Conservation (phyloP, 345 rosid species). For the Corchorus olitorius region DNA sequence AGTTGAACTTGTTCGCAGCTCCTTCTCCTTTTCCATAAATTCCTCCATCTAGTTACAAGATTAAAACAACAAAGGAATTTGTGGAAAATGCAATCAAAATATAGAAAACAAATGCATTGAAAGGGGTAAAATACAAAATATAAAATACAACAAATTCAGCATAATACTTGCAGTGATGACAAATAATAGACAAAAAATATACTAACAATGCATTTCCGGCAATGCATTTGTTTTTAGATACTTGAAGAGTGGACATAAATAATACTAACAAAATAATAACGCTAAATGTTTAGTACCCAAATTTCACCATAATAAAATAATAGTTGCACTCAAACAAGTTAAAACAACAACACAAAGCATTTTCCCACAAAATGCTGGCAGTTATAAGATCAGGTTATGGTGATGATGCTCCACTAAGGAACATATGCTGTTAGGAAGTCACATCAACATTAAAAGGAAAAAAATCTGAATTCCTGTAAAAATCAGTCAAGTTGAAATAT, state of each 20-base stretch:
- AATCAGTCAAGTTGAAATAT: background rate
- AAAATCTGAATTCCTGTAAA: background rate
- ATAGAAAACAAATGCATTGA: background rate
- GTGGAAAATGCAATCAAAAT: background rate
- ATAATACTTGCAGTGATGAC: background rate
- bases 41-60: conserved; percentile 63
- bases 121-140: background rate
- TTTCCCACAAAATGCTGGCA: conserved; percentile 9
- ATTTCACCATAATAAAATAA: conserved; percentile 2
- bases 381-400: background rate
- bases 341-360: background rate
- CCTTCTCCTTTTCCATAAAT: conserved; percentile 58
- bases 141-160: background rate
- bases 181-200: background rate
- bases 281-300: background rate
- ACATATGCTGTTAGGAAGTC: conserved; percentile 1
- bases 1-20: conserved; percentile 37
- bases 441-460: background rate
- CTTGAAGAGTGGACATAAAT: too few relatives aligned
- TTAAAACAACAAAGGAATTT: conserved; percentile 17
- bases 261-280: background rate
- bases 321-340: background rate
- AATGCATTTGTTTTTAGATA: background rate
- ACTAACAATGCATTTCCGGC: background rate
- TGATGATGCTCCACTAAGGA: background rate